Conservation (phyloP, 2,329 filamentous ascomycete genomes). For the Aplosporella prunicola region DNA sequence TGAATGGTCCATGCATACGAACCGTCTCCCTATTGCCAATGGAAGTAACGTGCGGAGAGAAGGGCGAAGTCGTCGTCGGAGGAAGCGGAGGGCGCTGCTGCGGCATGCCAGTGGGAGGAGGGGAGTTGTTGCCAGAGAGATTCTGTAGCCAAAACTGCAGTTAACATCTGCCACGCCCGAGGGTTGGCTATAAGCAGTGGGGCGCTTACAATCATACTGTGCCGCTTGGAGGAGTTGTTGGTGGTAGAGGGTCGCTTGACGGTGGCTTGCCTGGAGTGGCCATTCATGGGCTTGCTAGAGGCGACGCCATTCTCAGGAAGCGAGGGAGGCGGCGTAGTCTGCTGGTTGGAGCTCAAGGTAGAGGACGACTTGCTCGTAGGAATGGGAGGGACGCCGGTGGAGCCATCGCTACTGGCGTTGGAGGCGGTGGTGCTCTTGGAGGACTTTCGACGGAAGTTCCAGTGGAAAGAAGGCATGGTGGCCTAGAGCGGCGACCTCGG, state of each 20-base stretch:
- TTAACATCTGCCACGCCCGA: too few species aligned
- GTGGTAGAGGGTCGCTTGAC: too few species aligned
- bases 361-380: conserved; percentile 55
- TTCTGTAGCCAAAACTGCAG: too few species aligned
- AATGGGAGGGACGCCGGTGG: conserved; percentile 11
- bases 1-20: conserved; percentile 20
- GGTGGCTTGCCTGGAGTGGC: too few species aligned
- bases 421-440: conserved; percentile 52
- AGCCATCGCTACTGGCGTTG: conserved; percentile 13
- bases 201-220: conserved; percentile 39
- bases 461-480: conserved; percentile 55
- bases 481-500: background rate
- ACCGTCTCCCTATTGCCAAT: conserved; percentile 79
- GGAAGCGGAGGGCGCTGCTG: conserved; percentile 32
- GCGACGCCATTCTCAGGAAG: conserved; percentile 56
- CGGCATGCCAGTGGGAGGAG: conserved; percentile 47
- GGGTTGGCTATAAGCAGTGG: background rate
- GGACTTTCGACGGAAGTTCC: conserved; percentile 64
- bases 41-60: conserved; percentile 71
- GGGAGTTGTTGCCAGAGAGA: too few species aligned
- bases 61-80: conserved; percentile 53
- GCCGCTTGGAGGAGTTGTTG: conserved; percentile 39
- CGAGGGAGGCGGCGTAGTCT: conserved; percentile 67
- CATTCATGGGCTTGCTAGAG: conserved; percentile 46
- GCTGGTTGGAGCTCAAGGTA: conserved; percentile 54